Conservation (phyloP, 2,329 filamentous ascomycete species). For the Penicillium psychrosexuale region DNA sequence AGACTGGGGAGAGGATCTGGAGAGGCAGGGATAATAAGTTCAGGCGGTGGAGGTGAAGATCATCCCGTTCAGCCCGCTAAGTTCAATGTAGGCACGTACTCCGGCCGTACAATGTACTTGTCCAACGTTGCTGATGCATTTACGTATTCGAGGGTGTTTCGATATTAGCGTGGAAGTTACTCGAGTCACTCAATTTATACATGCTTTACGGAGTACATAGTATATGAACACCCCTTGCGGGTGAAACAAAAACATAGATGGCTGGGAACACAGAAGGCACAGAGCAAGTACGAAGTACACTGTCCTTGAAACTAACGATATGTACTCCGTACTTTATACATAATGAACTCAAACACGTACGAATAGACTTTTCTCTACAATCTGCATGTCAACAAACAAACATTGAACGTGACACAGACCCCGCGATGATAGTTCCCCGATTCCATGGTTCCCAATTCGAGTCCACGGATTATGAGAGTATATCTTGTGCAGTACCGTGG, state of each 20-base stretch:
- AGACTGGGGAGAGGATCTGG: conserved; percentile 7
- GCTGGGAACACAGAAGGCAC: background rate
- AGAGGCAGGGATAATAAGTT: conserved; percentile 23
- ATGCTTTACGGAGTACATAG: no score
- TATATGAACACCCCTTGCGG: background rate
- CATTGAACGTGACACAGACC: conserved; percentile 15
- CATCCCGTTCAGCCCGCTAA: conserved; percentile 1
- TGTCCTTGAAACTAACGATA: background rate
- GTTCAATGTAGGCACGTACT: background rate
- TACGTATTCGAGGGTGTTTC: background rate
- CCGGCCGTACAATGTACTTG: background rate
- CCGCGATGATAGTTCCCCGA: background rate
- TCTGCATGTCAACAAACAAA: conserved; percentile 1
- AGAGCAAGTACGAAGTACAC: background rate
- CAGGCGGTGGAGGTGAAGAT: conserved; percentile 25
- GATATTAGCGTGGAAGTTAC: background rate
- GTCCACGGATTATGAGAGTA: background rate
- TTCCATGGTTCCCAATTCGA: background rate
- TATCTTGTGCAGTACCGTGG: background rate
- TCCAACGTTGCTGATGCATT: background rate
- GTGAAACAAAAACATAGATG: background rate
- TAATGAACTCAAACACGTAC: background rate
- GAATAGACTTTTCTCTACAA: background rate
- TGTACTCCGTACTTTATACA: background rate
- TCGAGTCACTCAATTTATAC: background rate